Conservation (phyloP, 2,329 filamentous ascomycete genomes). For the Lizonia empirigonia region DNA sequence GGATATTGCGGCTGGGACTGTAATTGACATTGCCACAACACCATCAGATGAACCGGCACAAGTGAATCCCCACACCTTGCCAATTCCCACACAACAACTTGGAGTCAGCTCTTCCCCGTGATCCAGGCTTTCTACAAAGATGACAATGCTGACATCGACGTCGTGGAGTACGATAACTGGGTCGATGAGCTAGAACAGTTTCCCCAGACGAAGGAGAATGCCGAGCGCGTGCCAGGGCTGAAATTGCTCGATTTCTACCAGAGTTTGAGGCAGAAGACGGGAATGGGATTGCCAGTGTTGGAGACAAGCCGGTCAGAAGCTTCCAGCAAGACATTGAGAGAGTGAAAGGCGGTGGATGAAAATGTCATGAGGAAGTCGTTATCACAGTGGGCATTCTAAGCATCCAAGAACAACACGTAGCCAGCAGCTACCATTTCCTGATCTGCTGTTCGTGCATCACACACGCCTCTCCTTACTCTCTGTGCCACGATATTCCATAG, state of each 20-base stretch:
- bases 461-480: no score
- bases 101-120: constrained; percentile 6
- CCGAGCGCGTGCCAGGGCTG: constrained; percentile 12
- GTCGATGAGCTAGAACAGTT: constrained; percentile 11
- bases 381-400: constrained; percentile 7
- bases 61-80: constrained; percentile 11
- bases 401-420: no score
- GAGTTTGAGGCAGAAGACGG: not conserved
- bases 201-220: constrained; percentile 15
- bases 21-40: constrained; percentile 6
- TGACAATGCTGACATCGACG: not conserved
- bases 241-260: constrained; percentile 19
- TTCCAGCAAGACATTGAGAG: not conserved
- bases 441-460: no score
- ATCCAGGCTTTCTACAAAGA: constrained; percentile 7
- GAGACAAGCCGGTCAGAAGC: constrained; percentile 3
- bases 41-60: not conserved
- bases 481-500: no score
- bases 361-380: constrained; percentile 7
- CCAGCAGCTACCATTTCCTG: no score
- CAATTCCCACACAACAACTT: constrained; percentile 9
- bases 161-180: constrained; percentile 14
- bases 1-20: constrained; percentile 15
- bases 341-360: not conserved
- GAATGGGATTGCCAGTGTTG: constrained; percentile 10